Evolutionary conservation across 805 yeast species (phyloP).

Genomic region (Metschnikowia baotianmanensis): DNA sequence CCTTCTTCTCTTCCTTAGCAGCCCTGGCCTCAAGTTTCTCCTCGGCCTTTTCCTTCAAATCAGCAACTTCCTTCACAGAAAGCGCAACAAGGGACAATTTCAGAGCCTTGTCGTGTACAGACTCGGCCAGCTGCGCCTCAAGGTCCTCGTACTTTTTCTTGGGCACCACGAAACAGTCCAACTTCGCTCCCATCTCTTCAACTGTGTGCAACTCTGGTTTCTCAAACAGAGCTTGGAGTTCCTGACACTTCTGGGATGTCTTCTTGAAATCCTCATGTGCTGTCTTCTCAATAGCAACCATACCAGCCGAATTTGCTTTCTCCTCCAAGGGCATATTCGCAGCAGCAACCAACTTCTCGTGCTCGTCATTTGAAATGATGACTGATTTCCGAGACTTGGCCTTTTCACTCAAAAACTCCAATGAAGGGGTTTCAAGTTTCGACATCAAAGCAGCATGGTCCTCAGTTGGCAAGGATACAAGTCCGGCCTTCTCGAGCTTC

Average conservation of each 20-base stretch:
- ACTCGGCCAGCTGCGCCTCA: slow-evolving; percentile 6
- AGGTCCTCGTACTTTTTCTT: slow-evolving; percentile 7
- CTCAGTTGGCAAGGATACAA: slow-evolving; percentile 11
- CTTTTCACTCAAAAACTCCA: slow-evolving; percentile 10
- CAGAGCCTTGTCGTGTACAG: slow-evolving; percentile 15
- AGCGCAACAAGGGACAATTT: slow-evolving; percentile 13
- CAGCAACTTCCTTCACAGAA: slow-evolving; percentile 9
- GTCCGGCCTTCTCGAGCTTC: slow-evolving; percentile 11
- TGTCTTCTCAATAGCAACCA: slow-evolving; percentile 16
- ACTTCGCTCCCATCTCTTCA: slow-evolving; percentile 7
- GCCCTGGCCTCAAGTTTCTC: slow-evolving; percentile 14
- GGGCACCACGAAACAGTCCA: slow-evolving; percentile 8
- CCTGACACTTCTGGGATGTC: slow-evolving; percentile 9
- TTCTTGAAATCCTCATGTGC: slow-evolving; percentile 18
- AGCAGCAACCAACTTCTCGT: slow-evolving; percentile 9
- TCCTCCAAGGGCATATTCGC: slow-evolving; percentile 11
- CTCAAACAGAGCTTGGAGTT: slow-evolving; percentile 6
- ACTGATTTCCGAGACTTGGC: slow-evolving; percentile 9
- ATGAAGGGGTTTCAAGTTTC: slow-evolving; percentile 6
- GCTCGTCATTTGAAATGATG: slow-evolving; percentile 14
- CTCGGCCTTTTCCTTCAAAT: slow-evolving; percentile 4
- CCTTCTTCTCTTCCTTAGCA: slow-evolving; percentile 6
- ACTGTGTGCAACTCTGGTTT: slow-evolving; percentile 11
- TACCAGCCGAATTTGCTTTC: slow-evolving; percentile 20
- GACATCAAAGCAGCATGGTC: slow-evolving; percentile 8